Evolutionary conservation across 768 basidiomycete genomes (phyloP).

Genomic region (Steccherinum ochraceum): DNA sequence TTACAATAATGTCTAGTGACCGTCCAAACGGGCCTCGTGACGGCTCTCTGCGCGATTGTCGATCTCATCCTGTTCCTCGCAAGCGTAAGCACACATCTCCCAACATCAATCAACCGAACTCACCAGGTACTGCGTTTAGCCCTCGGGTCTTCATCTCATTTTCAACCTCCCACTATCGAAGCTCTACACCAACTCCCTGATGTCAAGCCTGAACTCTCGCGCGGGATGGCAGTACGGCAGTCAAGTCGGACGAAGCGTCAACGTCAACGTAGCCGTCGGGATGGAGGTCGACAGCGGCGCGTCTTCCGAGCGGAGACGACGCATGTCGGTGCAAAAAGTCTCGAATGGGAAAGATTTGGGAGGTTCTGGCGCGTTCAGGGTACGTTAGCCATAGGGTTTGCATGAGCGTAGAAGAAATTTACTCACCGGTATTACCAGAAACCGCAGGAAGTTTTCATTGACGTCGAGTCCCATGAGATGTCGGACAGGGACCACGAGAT

Average conservation of each 20-base stretch:
- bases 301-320: neutral
- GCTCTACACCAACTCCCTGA: slow-evolving; percentile 32
- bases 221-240: slow-evolving; percentile 25
- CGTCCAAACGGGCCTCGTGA: slow-evolving; percentile 31
- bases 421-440: too few relatives aligned
- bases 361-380: too few relatives aligned
- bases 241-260: slow-evolving; percentile 12
- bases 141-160: slow-evolving; percentile 23
- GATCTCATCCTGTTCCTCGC: slow-evolving; percentile 28
- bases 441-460: slow-evolving; percentile 18
- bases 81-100: neutral
- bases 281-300: neutral
- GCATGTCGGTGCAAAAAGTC: neutral
- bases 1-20: slow-evolving; percentile 30
- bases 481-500: slow-evolving; percentile 12
- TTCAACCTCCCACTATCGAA: slow-evolving; percentile 33
- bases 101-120: too few relatives aligned
- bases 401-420: too few relatives aligned
- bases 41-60: slow-evolving; percentile 26
- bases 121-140: too few relatives aligned
- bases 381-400: too few relatives aligned
- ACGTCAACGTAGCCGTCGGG: slow-evolving; percentile 17
- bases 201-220: slow-evolving; percentile 33
- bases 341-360: too few relatives aligned
- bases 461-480: slow-evolving; percentile 29